These are phyloP conservation scores for Taiozyma sp. DNA, from an alignment of 1,139 yeast species.

Conservation along the genomic window DNA sequence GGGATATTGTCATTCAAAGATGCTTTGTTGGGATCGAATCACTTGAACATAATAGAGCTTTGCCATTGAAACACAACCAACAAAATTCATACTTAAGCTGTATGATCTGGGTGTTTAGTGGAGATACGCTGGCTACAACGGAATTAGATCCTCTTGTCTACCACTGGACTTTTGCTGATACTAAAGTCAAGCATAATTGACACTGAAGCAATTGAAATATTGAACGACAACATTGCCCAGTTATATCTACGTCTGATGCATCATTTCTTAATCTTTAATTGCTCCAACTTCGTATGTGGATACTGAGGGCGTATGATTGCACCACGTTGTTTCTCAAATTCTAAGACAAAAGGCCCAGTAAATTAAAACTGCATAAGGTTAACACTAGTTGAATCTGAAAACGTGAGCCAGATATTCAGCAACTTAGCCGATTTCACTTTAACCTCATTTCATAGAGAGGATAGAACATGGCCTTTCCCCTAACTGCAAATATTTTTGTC, in stretches of 20 bases:
- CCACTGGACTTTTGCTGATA: too few species aligned
- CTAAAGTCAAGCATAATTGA: background rate
- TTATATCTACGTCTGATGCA: background rate
- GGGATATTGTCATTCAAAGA: too few species aligned
- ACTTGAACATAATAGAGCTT: background rate
- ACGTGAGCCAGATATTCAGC: too few species aligned
- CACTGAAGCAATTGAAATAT: background rate
- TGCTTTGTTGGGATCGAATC: background rate
- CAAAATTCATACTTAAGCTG: background rate
- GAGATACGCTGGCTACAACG: background rate
- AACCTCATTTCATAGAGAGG: too few species aligned
- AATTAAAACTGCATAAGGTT: too few species aligned
- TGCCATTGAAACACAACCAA: background rate
- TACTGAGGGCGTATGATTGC: too few species aligned
- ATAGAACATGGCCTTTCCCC: background rate
- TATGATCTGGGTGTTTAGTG: background rate
- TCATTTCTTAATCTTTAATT: background rate
- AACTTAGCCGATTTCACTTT: too few species aligned
- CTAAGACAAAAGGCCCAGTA: too few species aligned
- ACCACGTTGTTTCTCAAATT: too few species aligned
- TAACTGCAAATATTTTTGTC: background rate
- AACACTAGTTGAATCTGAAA: too few species aligned
- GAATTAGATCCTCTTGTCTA: background rate
- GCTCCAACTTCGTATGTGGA: background rate
- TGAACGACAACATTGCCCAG: background rate